Conservation (phyloP, 2,329 filamentous ascomycete species). For the Emydomyces testavorans region DNA sequence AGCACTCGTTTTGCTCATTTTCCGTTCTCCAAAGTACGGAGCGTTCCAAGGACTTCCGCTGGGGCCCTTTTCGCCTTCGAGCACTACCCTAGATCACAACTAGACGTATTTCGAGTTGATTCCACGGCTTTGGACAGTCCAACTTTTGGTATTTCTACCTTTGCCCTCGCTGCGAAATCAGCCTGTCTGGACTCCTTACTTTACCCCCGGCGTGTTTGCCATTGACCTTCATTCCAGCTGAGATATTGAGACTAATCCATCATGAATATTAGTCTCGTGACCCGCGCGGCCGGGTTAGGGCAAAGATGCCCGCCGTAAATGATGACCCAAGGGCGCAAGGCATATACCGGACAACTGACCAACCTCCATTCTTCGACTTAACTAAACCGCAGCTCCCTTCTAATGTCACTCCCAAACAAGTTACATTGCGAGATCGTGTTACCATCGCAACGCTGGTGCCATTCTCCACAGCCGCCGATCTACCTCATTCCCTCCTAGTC, state of each 20-base stretch:
- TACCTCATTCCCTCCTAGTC: constrained; percentile 61
- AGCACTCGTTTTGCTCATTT: constrained; percentile 4
- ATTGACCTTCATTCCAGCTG: not conserved
- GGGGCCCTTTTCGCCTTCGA: constrained; percentile 1
- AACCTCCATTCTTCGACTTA: constrained; percentile 52
- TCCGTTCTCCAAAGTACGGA: constrained; percentile 19
- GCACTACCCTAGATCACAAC: constrained; percentile 5
- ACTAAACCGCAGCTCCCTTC: constrained; percentile 53
- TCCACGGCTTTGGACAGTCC: not conserved
- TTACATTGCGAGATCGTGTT: constrained; percentile 71
- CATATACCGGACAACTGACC: constrained; percentile 58
- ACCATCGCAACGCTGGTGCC: constrained; percentile 76
- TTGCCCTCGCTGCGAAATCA: not conserved
- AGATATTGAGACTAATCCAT: constrained; percentile 13
- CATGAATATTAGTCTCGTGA: constrained; percentile 17
- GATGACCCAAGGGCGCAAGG: constrained; percentile 62
- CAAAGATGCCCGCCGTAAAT: constrained; percentile 61
- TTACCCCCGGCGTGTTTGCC: not conserved
- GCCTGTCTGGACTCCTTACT: not conserved
- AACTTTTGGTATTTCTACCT: constrained; percentile 6
- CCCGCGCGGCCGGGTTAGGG: constrained; percentile 14
- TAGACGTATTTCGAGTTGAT: not conserved
- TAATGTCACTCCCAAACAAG: constrained; percentile 60
- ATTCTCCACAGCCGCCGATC: constrained; percentile 62
- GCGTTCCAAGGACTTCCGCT: constrained; percentile 17